These are phyloP conservation scores for Rubroboletus pulcherrimus DNA, from an alignment of 768 basidiomycete genomes.

Conservation along the genomic window DNA sequence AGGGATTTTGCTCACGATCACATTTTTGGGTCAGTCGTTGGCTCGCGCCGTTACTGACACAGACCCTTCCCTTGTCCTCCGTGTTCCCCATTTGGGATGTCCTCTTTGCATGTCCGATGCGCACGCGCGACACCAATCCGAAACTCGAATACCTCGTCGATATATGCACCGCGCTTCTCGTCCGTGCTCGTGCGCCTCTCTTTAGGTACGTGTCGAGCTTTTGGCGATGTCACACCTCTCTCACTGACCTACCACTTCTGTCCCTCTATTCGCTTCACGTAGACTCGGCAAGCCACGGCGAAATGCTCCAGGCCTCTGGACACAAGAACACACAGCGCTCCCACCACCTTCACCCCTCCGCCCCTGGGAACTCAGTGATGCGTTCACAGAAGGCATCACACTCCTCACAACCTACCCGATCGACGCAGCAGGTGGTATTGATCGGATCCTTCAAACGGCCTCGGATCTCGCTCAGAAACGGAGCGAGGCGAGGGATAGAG, in stretches of 20 bases:
- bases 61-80: constrained; percentile 63
- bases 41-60: constrained; percentile 67
- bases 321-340: constrained; percentile 37
- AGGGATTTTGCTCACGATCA: background rate
- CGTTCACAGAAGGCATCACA: constrained; percentile 61
- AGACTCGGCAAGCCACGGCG: constrained; percentile 52
- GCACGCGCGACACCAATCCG: constrained; percentile 48
- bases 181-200: constrained; percentile 51
- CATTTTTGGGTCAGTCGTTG: constrained; percentile 50
- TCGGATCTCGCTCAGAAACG: constrained; percentile 56
- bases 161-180: constrained; percentile 65
- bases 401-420: constrained; percentile 66
- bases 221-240: background rate
- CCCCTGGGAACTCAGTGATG: constrained; percentile 54
- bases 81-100: constrained; percentile 68
- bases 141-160: constrained; percentile 71
- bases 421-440: constrained; percentile 63
- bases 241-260: background rate
- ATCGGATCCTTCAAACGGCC: constrained; percentile 64
- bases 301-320: constrained; percentile 51
- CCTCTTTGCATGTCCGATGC: constrained; percentile 56
- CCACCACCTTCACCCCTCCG: constrained; percentile 42
- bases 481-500: constrained; percentile 33
- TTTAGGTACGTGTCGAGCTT: constrained; percentile 42
- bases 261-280: constrained; percentile 1